Evolutionary conservation across 805 yeast species (phyloP), one percentile per base, ranked within the genome.

Genomic region (Kodamaea kaohsiungensis): DNA sequence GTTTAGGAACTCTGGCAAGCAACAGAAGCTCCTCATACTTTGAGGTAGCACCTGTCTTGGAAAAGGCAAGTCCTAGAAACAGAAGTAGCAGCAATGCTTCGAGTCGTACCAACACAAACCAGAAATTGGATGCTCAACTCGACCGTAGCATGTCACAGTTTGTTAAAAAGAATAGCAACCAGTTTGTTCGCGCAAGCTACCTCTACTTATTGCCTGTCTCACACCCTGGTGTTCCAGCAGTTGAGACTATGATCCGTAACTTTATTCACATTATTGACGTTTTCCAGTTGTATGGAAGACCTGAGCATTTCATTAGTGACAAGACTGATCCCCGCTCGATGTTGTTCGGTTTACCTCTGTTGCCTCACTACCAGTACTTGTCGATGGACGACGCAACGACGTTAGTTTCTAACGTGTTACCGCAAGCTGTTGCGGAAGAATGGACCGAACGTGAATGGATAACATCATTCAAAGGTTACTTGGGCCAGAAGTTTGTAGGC

Each of bases 231-330:
- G 93, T 88, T 27, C 78, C 81, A 46, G 85, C 86, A 15, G 79
- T 83, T 48, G 95, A 88, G 64, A 88, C 88, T 13, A 84, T 87
- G 83, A 81, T 88, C 45, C 73, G 96, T 56, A 78, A 84, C 62
- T 73, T 86, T 56, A 77, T 88, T 33, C 93, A 91, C 47, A 75
- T 87, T 16, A 80, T 86, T 73, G 89, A 88, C 65, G 76, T 87
- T 2, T 88, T 87, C 70, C 81, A 79, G 63, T 67, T 88, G 47
- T 88, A 88, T 62, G 96, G 96, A 7, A 77, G 95, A 59, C 95
- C 96, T 0, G 73, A 78, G 52, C 84, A 87, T 55, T 78, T 90
- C 60, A 85, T 81, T 61, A 89, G 95, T 17, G 89, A 88, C 67
- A 90, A 89, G 68, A 65, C 75, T 1, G 88, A 90, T 60, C 66